Evolutionary conservation across 2,329 filamentous ascomycete species (phyloP).

Genomic region (Myriosclerotinia duriaeana): DNA sequence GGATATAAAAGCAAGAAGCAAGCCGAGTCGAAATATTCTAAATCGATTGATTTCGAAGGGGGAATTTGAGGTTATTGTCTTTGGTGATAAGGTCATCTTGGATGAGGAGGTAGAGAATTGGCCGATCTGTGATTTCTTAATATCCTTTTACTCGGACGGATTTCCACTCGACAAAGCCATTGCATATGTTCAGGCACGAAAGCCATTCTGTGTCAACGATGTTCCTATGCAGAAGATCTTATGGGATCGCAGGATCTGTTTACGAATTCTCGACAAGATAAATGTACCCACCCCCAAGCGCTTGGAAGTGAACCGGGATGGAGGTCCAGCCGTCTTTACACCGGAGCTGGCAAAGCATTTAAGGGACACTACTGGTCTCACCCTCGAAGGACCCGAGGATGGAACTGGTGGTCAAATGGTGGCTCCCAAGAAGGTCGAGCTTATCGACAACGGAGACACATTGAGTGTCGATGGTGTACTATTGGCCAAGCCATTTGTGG

Average conservation of each 20-base stretch:
- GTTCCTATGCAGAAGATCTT: conserved; percentile 95
- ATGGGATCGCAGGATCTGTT: conserved; percentile 90
- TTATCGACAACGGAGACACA: conserved; percentile 87
- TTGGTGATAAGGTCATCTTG: conserved; percentile 97
- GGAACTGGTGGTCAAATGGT: conserved; percentile 56
- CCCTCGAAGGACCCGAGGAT: conserved; percentile 67
- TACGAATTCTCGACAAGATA: conserved; percentile 84
- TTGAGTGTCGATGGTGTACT: conserved; percentile 80
- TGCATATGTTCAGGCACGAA: conserved; percentile 86
- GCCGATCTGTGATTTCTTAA: conserved; percentile 89
- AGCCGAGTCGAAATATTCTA: conserved; percentile 93
- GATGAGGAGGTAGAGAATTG: conserved; percentile 97
- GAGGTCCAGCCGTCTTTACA: conserved; percentile 76
- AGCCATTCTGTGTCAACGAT: conserved; percentile 97
- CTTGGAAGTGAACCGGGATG: conserved; percentile 89
- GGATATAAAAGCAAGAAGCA: conserved; percentile 93
- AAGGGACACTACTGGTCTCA: conserved; percentile 75
- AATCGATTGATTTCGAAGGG: conserved; percentile 86
- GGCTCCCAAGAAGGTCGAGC: conserved; percentile 66
- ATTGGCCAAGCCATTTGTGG: conserved; percentile 91
- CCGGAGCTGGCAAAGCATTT: conserved; percentile 78
- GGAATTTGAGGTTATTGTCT: conserved; percentile 96
- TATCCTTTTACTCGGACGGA: conserved; percentile 97
- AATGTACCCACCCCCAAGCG: conserved; percentile 85
- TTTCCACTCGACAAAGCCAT: conserved; percentile 97